These are phyloP conservation scores for Paramecium biaurelia DNA, from an alignment of 73 alveolate species.

Conservation along the genomic window DNA sequence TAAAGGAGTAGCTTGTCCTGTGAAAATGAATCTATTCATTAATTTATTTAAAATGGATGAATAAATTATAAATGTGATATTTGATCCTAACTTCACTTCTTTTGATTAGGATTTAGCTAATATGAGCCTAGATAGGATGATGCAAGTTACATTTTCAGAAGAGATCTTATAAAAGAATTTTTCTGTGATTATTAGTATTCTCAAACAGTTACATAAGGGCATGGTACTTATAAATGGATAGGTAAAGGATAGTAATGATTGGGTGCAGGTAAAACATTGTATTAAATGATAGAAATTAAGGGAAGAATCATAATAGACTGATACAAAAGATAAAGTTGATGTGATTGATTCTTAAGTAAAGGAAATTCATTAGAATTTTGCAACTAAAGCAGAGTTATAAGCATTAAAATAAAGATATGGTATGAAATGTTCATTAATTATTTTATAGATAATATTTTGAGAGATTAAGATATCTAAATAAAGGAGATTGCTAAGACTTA, in stretches of 20 bases:
- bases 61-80: constrained; percentile 27
- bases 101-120: constrained; percentile 27
- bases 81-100: constrained; percentile 49
- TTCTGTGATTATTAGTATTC: not conserved
- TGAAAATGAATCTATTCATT: constrained; percentile 2
- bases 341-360: constrained; percentile 6
- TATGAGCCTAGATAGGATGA: constrained; percentile 22
- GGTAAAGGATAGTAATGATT: not conserved
- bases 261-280: not conserved
- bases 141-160: not conserved
- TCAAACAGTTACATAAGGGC: constrained; percentile 53
- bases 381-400: constrained; percentile 17
- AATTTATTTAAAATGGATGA: constrained; percentile 14
- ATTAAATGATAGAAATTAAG: constrained; percentile 17
- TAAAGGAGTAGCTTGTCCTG: not conserved
- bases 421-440: not conserved
- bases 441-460: not conserved
- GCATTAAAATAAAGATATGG: constrained; percentile 25
- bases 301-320: not conserved
- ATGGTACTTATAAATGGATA: not conserved
- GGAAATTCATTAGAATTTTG: constrained; percentile 32
- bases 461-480: constrained; percentile 36
- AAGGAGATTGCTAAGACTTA: not conserved
- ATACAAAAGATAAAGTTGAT: not conserved
- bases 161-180: constrained; percentile 25